phyloP scores from a whole-genome alignment of 2,329 filamentous ascomycete species.

The Shiraia bambusicola region DNA sequence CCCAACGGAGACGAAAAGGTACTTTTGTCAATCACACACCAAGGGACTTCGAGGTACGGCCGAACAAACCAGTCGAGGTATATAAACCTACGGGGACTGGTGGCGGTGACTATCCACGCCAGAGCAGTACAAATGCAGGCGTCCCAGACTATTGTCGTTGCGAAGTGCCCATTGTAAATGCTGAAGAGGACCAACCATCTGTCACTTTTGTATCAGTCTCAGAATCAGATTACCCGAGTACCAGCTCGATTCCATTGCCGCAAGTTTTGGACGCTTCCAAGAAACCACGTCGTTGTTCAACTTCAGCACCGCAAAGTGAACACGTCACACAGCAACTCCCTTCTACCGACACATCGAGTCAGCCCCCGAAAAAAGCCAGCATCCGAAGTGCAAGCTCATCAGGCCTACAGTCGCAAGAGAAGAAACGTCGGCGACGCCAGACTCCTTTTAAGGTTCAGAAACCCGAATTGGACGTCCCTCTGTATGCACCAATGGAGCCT shows the following conservation, averaged over 20 bases:
- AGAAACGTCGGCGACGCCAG: slow-evolving; percentile 30
- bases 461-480: slow-evolving; percentile 5
- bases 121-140: slow-evolving; percentile 6
- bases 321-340: slow-evolving; percentile 13
- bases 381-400: slow-evolving; percentile 11
- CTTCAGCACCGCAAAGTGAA: slow-evolving; percentile 18
- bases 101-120: slow-evolving; percentile 23
- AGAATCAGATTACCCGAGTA: slow-evolving; percentile 22
- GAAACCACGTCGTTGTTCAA: slow-evolving; percentile 14
- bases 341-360: slow-evolving; percentile 4
- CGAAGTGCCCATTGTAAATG: slow-evolving; percentile 13
- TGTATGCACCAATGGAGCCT: slow-evolving; percentile 31
- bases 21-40: slow-evolving; percentile 42
- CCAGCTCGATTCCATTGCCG: slow-evolving; percentile 8
- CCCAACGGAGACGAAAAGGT: slow-evolving; percentile 28
- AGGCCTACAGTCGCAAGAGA: slow-evolving; percentile 9
- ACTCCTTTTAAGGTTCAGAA: slow-evolving; percentile 27
- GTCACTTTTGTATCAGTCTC: slow-evolving; percentile 13
- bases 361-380: slow-evolving; percentile 12
- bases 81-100: slow-evolving; percentile 18
- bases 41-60: slow-evolving; percentile 28
- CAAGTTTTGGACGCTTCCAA: slow-evolving; percentile 11
- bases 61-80: slow-evolving; percentile 17
- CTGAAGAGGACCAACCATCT: slow-evolving; percentile 9
- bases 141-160: slow-evolving; percentile 7